Evolutionary conservation across 768 basidiomycete species (phyloP), one percentile per base, ranked within the genome.

Genomic region (Boletus huronensis): DNA sequence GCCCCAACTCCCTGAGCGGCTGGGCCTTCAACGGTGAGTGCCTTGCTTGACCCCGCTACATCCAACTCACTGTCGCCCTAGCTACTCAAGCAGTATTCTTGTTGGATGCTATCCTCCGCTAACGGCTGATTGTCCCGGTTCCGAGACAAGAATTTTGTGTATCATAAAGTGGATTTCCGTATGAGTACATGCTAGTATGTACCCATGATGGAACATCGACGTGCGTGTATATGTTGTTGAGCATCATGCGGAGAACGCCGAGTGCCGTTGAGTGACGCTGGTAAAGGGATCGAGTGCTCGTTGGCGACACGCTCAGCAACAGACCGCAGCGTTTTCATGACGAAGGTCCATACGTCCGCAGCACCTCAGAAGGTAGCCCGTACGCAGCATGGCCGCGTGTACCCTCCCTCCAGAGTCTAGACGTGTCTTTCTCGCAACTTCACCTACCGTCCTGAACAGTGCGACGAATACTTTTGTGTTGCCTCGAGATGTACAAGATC

Each of bases 401-500:
- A 67, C 74, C 21, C 71, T 89, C 3, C 87, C n/a, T n/a, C n/a
- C n/a, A n/a, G n/a, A n/a, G n/a, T n/a, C n/a, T n/a, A 88, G 41
- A 52, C 72, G 1, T 90, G 88, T 63, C 73, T 89, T 29, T 77
- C 76, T 49, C 82, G 78, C 55, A 79, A 88, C 65, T n/a, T n/a
- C n/a, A 85, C 82, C 0, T 88, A 87, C 62, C 60, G 58, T 3
- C 87, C 84, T 0, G 85, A 87, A 19, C 82, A 77, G 57, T 90
- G 88, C 62, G 73, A 83, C 41, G 62, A 70, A 9, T 64, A 76
- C 11, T n/a, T n/a, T n/a, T n/a, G 62, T 88, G 23, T n/a, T n/a
- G n/a, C n/a, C n/a, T n/a, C 72, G 78, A 48, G 73, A 70, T 90
- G 88, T 84, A 88, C 66, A 71, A 77, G 5, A 48, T 58, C 21